Evolutionary conservation across 2,329 filamentous ascomycete species (phyloP), one percentile per base, ranked within the genome.

Genomic region (Penicillium sp.): DNA sequence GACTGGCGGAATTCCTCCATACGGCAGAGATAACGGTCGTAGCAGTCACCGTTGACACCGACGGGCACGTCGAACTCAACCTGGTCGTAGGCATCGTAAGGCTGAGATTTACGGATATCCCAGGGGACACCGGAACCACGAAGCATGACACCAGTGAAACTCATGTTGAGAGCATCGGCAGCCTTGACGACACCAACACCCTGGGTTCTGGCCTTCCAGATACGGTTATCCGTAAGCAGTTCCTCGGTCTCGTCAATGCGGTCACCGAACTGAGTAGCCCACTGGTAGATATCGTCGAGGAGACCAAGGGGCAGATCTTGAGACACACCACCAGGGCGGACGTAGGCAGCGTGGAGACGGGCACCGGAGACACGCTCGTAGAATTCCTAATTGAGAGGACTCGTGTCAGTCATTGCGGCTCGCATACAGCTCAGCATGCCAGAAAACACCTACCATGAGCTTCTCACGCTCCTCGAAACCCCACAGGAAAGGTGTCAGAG

Each of bases 1-100:
- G 88, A 95, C 74, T 98, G 94, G 59, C 93, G 83, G 82, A 98
- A 98, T 75, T 98, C 93, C 74, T 97, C 91, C 91, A 98, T 98
- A 64, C 93, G 88, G 82, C 90, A 96, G 56, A 98, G 82, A 69
- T 98, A 98, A 64, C 93, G 86, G 75, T 98, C 93, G 75, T 98
- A 98, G 80, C 93, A 98, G 78, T 98, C 93, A 61, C 93, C 93
- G 68, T 97, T 95, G 61, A 90, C 80, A 64, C 93, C 93, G 34
- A 98, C 93, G 32, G 94, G 93, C 2, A 98, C 88, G 65, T 98
- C 93, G 64, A 98, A 98, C 63, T 98, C 94, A 52, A 98, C 93
- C 74, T 95, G 80, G 73, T 90, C 93, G 68, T 98, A 98, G 52
- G 93, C 93, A 63, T 98, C 93, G 69, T 98, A 98, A 8, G 93